Conservation (phyloP, 192 early-diverging fungal genomes). For the Coemansia sp. region DNA sequence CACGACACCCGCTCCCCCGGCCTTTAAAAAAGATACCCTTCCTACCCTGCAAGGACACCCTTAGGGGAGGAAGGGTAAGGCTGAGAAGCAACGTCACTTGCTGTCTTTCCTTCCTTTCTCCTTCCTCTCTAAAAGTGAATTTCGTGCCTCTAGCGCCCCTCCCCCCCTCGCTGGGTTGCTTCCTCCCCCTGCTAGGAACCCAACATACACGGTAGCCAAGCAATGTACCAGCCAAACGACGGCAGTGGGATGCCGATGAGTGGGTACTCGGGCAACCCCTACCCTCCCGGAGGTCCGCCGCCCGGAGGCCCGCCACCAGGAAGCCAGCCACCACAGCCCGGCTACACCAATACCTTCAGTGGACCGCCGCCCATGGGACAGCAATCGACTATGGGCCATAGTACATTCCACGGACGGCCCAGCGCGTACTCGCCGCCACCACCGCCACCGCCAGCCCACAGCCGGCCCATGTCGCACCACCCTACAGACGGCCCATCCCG, state of each 20-base stretch:
- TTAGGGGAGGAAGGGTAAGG: no score
- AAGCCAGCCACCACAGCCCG: slow-evolving; percentile 1
- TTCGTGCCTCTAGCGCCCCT: no score
- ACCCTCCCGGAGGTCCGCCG: slow-evolving; percentile 2
- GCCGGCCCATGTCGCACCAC: slow-evolving; percentile 8
- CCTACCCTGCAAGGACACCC: no score
- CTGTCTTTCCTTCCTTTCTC: no score
- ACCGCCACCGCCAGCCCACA: slow-evolving; percentile 1
- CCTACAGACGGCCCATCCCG: background rate
- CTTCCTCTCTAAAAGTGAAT: no score
- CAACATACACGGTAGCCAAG: no score
- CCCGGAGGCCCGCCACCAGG: slow-evolving; percentile 1
- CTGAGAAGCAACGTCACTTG: no score
- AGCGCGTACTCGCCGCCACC: slow-evolving; percentile 12
- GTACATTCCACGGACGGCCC: slow-evolving; percentile 1
- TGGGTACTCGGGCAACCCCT: background rate
- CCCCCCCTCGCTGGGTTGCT: no score
- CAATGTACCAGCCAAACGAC: no score
- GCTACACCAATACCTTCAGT: background rate
- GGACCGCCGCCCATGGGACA: slow-evolving; percentile 5
- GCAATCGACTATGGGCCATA: background rate
- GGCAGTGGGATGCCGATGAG: background rate
- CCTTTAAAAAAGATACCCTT: no score
- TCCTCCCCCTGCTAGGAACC: no score
- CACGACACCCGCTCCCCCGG: no score